Percentiles rank a stretch among this genome's conserved stretches.
Evolutionary conservation across 768 basidiomycete species (phyloP).

Genomic region (Galerina sulciceps): DNA sequence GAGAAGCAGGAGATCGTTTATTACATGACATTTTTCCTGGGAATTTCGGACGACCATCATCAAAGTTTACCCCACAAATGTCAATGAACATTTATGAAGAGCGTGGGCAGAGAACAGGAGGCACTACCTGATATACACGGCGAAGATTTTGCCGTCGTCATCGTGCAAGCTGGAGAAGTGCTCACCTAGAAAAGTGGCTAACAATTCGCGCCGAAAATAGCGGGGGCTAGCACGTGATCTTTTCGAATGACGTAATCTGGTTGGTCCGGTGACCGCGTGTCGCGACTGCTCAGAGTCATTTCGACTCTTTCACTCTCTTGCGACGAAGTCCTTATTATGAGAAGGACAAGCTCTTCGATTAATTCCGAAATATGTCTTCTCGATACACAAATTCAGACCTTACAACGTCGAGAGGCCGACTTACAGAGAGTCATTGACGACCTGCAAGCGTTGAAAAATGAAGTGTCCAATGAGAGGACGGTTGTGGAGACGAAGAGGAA

Average conservation of each 20-base stretch:
- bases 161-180: too few species aligned
- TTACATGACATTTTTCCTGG: conserved; percentile 5
- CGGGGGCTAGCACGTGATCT: neutral
- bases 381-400: conserved; percentile 38
- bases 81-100: too few species aligned
- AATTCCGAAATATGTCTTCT: conserved; percentile 41
- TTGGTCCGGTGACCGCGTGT: neutral
- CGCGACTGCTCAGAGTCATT: neutral
- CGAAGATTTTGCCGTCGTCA: too few species aligned
- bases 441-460: conserved; percentile 40
- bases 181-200: too few species aligned
- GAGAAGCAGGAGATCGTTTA: neutral
- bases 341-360: conserved; percentile 31
- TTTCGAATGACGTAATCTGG: neutral
- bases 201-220: neutral
- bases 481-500: conserved; percentile 30
- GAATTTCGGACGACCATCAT: neutral
- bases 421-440: conserved; percentile 44
- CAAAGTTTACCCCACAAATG: too few species aligned
- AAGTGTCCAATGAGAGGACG: conserved; percentile 36
- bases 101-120: too few species aligned
- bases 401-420: conserved; percentile 42
- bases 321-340: conserved; percentile 17
- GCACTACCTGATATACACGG: too few species aligned
- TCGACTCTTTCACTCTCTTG: neutral